A percentile compares a stretch with the other conserved stretches of the same genome.
Conservation (phyloP, 2,329 filamentous ascomycete species). For the Aureobasidium uvarum region DNA sequence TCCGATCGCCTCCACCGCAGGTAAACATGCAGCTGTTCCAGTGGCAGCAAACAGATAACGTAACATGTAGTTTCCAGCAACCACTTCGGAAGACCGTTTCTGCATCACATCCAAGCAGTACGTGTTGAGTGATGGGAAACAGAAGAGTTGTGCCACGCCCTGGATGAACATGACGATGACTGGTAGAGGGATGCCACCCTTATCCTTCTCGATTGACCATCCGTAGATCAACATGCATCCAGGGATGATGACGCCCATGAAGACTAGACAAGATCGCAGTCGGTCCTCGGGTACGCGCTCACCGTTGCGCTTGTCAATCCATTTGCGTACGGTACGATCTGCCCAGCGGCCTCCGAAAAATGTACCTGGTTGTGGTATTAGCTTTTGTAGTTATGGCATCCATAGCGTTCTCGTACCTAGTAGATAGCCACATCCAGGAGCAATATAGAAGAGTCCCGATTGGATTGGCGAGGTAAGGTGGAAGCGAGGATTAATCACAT, state of each 20-base stretch:
- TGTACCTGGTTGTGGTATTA: conserved; percentile 49
- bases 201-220: conserved; percentile 58
- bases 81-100: conserved; percentile 64
- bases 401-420: background rate
- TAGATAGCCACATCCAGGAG: conserved; percentile 68
- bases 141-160: conserved; percentile 71
- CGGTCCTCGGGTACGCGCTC: conserved; percentile 66
- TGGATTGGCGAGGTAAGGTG: conserved; percentile 64
- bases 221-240: conserved; percentile 66
- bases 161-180: conserved; percentile 73
- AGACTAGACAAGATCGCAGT: conserved; percentile 58
- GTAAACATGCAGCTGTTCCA: conserved; percentile 69
- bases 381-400: conserved; percentile 32
- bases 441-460: conserved; percentile 70
- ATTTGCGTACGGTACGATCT: conserved; percentile 64
- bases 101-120: conserved; percentile 85
- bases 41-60: conserved; percentile 72
- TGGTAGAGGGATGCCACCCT: conserved; percentile 59
- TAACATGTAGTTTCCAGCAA: conserved; percentile 74
- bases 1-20: conserved; percentile 69
- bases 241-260: conserved; percentile 59
- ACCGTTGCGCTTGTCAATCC: conserved; percentile 58
- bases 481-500: conserved; percentile 73
- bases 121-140: conserved; percentile 72
- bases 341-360: conserved; percentile 71